phyloP scores from a whole-genome alignment of 2,329 filamentous ascomycete genomes.

The Penicillium crustosum region DNA sequence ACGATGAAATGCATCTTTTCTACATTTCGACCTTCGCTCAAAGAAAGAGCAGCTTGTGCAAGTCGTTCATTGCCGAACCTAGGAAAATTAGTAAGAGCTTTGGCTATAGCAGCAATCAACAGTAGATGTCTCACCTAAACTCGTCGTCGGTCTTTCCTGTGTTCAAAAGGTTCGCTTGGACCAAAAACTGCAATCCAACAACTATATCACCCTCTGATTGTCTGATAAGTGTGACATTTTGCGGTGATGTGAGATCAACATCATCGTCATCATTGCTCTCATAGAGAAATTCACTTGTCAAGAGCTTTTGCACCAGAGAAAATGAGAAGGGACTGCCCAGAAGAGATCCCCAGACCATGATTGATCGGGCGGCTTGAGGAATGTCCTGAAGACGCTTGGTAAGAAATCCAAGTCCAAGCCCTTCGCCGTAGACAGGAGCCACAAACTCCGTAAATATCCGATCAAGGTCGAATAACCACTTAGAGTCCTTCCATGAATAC shows the following conservation, averaged over 20 bases:
- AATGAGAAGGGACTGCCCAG: constrained; percentile 84
- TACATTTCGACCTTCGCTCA: constrained; percentile 66
- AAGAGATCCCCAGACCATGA: constrained; percentile 83
- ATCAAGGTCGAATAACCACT: constrained; percentile 84
- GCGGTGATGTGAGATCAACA: constrained; percentile 38
- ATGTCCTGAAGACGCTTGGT: constrained; percentile 74
- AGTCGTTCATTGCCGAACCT: constrained; percentile 88
- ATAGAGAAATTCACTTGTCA: constrained; percentile 72
- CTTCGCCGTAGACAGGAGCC: constrained; percentile 73
- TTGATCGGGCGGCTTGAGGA: constrained; percentile 68
- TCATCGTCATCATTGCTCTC: constrained; percentile 47
- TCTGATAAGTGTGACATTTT: constrained; percentile 50
- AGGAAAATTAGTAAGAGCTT: constrained; percentile 9
- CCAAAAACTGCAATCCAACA: constrained; percentile 75
- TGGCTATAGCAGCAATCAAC: background rate
- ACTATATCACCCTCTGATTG: constrained; percentile 65
- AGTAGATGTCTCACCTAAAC: constrained; percentile 53
- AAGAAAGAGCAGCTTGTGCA: constrained; percentile 67
- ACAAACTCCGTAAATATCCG: constrained; percentile 82
- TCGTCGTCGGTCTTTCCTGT: constrained; percentile 80
- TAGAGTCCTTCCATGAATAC: constrained; percentile 81
- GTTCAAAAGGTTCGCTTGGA: constrained; percentile 78
- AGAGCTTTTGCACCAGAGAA: constrained; percentile 70
- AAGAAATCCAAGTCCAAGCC: constrained; percentile 80
- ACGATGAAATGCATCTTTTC: constrained; percentile 90